phyloP scores from a whole-genome alignment of 257 asterid species.

The Anisodus acutangulus region DNA sequence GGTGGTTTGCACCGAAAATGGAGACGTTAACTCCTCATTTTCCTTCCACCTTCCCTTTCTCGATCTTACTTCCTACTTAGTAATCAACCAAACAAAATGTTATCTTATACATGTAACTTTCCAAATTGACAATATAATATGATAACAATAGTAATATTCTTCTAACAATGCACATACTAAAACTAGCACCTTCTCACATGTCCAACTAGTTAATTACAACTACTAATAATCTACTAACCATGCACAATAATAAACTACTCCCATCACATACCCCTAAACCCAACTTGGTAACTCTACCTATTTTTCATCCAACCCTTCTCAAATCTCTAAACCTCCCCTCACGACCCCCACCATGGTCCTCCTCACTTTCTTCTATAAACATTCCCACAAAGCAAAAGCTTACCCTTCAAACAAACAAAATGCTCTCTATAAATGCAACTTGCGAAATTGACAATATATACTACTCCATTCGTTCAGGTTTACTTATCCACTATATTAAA shows the following conservation, averaged over 20 bases:
- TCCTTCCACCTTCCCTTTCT: too few relatives aligned
- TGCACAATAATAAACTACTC: not conserved
- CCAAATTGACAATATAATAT: too few relatives aligned
- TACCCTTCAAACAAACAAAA: not conserved
- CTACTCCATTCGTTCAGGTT: too few relatives aligned
- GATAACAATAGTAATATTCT: not conserved
- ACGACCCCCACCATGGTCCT: not conserved
- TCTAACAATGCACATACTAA: not conserved
- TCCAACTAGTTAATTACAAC: not conserved
- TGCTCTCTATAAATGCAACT: too few relatives aligned
- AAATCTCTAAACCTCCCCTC: not conserved
- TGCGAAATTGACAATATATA: too few relatives aligned
- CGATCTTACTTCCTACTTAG: too few relatives aligned
- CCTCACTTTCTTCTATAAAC: not conserved
- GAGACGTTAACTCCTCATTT: too few relatives aligned
- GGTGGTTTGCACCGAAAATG: too few relatives aligned
- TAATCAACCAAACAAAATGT: too few relatives aligned
- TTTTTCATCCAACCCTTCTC: conserved; percentile 21
- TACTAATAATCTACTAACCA: not conserved
- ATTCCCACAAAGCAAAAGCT: not conserved
- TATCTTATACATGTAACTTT: too few relatives aligned
- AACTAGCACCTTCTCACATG: conserved; percentile 22
- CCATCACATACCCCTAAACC: not conserved
- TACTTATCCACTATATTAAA: too few relatives aligned
- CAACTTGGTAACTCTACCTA: not conserved